Evolutionary conservation across 495 filamentous ascomycete genomes (phyloP), one percentile per base, ranked within the genome.

Genomic region (Hypoxylon fragiforme): DNA sequence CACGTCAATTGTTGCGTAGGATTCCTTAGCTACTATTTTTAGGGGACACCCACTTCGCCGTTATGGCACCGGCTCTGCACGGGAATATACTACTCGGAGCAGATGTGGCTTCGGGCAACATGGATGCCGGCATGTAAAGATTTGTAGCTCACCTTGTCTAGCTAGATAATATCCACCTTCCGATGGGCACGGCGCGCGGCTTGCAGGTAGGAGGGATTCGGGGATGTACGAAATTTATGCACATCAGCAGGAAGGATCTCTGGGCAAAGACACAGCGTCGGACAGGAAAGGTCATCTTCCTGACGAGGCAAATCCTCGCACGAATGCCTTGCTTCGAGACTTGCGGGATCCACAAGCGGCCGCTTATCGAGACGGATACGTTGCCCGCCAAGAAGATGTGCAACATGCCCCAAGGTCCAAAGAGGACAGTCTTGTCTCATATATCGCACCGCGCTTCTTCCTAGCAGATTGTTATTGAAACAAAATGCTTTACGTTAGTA

Each of bases 121-220:
- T 52, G 41, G 35, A 31, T 40, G n/a, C 34, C 58, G 52, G 52
- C 48, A 53, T 49, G 44, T 43, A 61, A 8, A 54, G 34, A 26
- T 12, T 22, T 35, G 34, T 34, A 30, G 30, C 37, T 34, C 32
- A 32, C 40, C 42, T 36, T 61, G n/a, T n/a, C n/a, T n/a, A n/a
- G n/a, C n/a, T n/a, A n/a, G n/a, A n/a, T n/a, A n/a, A n/a, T n/a
- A 22, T 46, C 47, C 46, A 44, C 42, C 52, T 62, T 62, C 58
- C 52, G 52, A 52, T 46, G 35, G n/a, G n/a, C n/a, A n/a, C 24
- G 26, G 35, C 37, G 43, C 34, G 47, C 46, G n/a, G 26, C 36
- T 37, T 52, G 52, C 48, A 57, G 43, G 31, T 31, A 47, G 35
- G 44, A 42, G 21, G 58, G 39, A 21, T 54, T 51, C 51, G 42